Evolutionary conservation across 495 filamentous ascomycete species (phyloP).

Genomic region (Aspergillus sparsus): DNA sequence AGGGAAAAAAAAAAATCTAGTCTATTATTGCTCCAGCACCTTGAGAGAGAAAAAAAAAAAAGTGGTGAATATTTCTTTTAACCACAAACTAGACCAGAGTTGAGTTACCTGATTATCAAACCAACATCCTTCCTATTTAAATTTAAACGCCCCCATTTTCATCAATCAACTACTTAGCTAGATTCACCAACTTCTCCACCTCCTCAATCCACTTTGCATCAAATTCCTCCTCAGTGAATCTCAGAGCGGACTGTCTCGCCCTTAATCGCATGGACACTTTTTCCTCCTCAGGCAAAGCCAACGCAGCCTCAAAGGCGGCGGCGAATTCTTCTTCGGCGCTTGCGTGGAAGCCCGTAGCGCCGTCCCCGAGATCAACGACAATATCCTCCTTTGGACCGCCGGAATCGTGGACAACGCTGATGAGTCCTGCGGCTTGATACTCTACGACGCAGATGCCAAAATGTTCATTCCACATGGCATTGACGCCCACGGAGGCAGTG

Average conservation of each 20-base stretch:
- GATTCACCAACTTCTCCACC: constrained; percentile 66
- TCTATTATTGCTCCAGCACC: too few relatives aligned
- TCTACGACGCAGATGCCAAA: constrained; percentile 98
- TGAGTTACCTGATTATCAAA: too few relatives aligned
- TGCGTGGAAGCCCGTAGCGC: constrained; percentile 84
- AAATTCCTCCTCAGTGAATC: constrained; percentile 90
- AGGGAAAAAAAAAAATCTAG: too few relatives aligned
- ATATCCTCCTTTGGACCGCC: constrained; percentile 94
- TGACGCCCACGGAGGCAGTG: constrained; percentile 77
- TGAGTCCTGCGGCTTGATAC: constrained; percentile 92
- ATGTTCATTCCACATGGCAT: constrained; percentile 99
- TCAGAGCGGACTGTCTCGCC: constrained; percentile 70
- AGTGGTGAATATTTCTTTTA: too few relatives aligned
- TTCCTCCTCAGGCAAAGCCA: constrained; percentile 66
- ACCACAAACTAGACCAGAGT: too few relatives aligned
- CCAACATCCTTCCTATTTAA: too few relatives aligned
- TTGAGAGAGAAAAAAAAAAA: too few relatives aligned
- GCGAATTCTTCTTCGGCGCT: constrained; percentile 76
- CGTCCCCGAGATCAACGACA: constrained; percentile 73
- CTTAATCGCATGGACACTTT: constrained; percentile 69
- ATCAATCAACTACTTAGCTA: constrained; percentile 22
- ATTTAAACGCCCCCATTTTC: background rate
- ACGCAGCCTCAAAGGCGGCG: constrained; percentile 69
- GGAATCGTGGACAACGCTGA: constrained; percentile 86
- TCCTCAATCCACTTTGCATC: constrained; percentile 69